phyloP scores from a whole-genome alignment of 176 grass and related monocot species.

The Elaeis guineensis region DNA sequence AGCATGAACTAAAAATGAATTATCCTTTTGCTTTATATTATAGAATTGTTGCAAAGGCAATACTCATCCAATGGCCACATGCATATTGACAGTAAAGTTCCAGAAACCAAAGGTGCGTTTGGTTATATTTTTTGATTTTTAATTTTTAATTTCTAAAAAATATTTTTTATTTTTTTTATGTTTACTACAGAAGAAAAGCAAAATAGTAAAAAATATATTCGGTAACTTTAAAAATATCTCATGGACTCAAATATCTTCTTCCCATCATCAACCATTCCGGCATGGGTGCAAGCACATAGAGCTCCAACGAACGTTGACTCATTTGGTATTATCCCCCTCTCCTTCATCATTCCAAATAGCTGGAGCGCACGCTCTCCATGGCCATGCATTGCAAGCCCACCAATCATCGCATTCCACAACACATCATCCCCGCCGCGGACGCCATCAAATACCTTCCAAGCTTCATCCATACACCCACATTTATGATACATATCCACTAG shows the following conservation, averaged over 20 bases:
- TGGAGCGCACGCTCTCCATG: slow-evolving; percentile 21
- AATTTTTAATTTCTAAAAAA: too few relatives aligned
- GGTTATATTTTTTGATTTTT: too few relatives aligned
- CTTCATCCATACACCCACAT: slow-evolving; percentile 49
- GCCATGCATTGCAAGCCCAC: slow-evolving; percentile 52
- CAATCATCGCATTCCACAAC: slow-evolving; percentile 57
- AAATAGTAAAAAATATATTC: too few relatives aligned
- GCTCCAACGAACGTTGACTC: slow-evolving; percentile 40
- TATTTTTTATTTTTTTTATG: too few relatives aligned
- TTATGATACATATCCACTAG: slow-evolving; percentile 69
- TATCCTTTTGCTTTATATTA: too few relatives aligned
- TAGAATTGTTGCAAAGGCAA: too few relatives aligned
- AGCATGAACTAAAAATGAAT: too few relatives aligned
- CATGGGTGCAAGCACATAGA: slow-evolving; percentile 51
- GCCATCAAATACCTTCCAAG: slow-evolving; percentile 24
- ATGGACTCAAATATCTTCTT: slow-evolving; percentile 40
- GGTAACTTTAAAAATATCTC: too few relatives aligned
- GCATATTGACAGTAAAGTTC: too few relatives aligned
- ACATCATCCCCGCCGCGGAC: slow-evolving; percentile 31
- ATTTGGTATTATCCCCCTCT: slow-evolving; percentile 29
- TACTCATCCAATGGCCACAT: too few relatives aligned
- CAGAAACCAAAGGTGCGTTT: too few relatives aligned
- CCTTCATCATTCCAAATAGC: slow-evolving; percentile 35
- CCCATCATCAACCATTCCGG: slow-evolving; percentile 39
- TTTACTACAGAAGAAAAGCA: too few relatives aligned